Conservation (phyloP, 805 yeast genomes). For the Candida coquimbonensis region DNA sequence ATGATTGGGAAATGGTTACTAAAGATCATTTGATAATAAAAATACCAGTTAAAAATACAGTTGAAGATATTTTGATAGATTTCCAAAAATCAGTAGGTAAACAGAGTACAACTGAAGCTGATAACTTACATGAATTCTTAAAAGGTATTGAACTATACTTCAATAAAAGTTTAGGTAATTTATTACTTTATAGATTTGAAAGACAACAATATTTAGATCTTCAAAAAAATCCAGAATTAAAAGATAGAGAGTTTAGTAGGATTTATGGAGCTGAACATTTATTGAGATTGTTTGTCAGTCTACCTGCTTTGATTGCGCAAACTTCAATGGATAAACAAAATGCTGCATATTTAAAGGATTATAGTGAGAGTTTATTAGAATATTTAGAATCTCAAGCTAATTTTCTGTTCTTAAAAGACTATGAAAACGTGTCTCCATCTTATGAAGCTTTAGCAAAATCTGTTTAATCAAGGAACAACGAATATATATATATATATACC, state of each 20-base stretch:
- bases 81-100: slow-evolving; percentile 33
- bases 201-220: slow-evolving; percentile 62
- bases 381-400: slow-evolving; percentile 42
- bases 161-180: slow-evolving; percentile 61
- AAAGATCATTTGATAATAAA: slow-evolving; percentile 65
- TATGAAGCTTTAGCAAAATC: slow-evolving; percentile 32
- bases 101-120: slow-evolving; percentile 28
- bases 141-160: slow-evolving; percentile 68
- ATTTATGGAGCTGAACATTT: slow-evolving; percentile 81
- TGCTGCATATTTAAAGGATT: slow-evolving; percentile 44
- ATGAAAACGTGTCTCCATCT: slow-evolving; percentile 45
- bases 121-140: slow-evolving; percentile 58
- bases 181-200: slow-evolving; percentile 69
- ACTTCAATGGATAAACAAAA: slow-evolving; percentile 79
- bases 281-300: slow-evolving; percentile 62
- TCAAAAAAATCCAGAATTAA: slow-evolving; percentile 28
- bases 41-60: slow-evolving; percentile 54
- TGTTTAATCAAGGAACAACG: slow-evolving; percentile 1
- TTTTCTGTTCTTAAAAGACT: slow-evolving; percentile 31
- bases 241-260: slow-evolving; percentile 32
- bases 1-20: slow-evolving; percentile 91
- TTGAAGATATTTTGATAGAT: slow-evolving; percentile 45
- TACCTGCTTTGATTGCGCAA: slow-evolving; percentile 79
- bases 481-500: too few species aligned
- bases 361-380: slow-evolving; percentile 46